Evolutionary conservation across 306 rosid genomes (phyloP).

Genomic region (Rosa multiflora): DNA sequence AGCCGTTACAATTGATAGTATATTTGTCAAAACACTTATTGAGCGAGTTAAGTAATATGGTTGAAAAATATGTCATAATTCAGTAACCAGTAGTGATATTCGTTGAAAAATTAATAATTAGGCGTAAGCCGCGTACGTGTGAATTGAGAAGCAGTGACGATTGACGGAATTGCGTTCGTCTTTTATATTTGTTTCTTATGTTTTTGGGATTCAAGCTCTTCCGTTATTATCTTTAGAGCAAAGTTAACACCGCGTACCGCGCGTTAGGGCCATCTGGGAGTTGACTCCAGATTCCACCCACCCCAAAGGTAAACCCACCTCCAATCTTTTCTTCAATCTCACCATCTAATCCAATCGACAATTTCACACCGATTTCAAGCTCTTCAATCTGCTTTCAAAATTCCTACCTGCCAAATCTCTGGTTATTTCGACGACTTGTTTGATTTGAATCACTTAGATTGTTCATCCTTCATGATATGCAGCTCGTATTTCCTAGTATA

Average conservation of each 20-base stretch:
- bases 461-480: no score
- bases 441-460: no score
- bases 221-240: background rate
- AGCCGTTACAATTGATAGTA: no score
- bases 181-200: background rate
- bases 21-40: no score
- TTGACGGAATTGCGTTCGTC: background rate
- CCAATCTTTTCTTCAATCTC: background rate
- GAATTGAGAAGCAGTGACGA: background rate
- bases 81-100: no score
- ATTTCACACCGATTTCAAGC: background rate
- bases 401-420: background rate
- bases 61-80: no score
- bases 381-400: background rate
- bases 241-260: background rate
- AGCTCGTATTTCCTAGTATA: background rate
- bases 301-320: conserved; percentile 18
- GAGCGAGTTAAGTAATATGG: no score
- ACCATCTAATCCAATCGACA: background rate
- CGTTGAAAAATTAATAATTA: no score
- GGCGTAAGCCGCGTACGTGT: background rate
- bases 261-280: conserved; percentile 21
- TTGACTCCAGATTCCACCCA: conserved; percentile 17
- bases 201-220: background rate
- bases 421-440: no score